Conservation (phyloP, 176 grass and related monocot genomes). For the Tuctoria greenei region DNA sequence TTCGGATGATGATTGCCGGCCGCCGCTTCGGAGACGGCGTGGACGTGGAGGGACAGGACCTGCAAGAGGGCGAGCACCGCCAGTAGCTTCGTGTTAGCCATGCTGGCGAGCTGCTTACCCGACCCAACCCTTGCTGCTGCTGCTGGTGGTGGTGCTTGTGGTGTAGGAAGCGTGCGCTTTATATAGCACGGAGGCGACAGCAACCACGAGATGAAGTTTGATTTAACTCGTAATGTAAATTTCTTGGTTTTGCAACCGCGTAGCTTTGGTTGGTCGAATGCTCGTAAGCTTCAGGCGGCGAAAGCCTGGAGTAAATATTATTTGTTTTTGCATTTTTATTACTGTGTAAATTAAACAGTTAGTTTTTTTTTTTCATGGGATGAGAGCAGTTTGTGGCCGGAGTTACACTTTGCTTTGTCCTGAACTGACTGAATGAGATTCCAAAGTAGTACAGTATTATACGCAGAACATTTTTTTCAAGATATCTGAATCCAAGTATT, state of each 20-base stretch:
- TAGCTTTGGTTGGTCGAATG: background rate
- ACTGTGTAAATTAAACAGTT: background rate
- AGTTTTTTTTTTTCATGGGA: background rate
- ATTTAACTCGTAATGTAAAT: background rate
- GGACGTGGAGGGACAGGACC: constrained; percentile 37
- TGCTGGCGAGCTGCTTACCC: background rate
- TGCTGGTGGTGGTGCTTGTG: background rate
- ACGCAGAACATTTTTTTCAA: background rate
- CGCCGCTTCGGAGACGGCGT: constrained; percentile 15
- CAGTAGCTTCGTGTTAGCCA: constrained; percentile 29
- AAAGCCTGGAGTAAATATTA: background rate
- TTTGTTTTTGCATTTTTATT: background rate
- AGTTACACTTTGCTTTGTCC: background rate
- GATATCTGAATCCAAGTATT: constrained; percentile 19
- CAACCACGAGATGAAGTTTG: constrained; percentile 10
- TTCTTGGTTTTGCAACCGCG: constrained; percentile 5
- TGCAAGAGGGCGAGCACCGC: constrained; percentile 31
- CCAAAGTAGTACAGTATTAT: constrained; percentile 19
- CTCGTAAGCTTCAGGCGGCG: background rate
- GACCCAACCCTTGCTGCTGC: background rate
- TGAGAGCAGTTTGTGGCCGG: background rate
- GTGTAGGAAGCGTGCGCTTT: background rate
- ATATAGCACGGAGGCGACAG: constrained; percentile 20
- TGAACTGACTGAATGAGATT: constrained; percentile 19
- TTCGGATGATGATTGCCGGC: constrained; percentile 5